Conservation (phyloP, 768 basidiomycete genomes). For the Sporobolomyces phaffii region DNA sequence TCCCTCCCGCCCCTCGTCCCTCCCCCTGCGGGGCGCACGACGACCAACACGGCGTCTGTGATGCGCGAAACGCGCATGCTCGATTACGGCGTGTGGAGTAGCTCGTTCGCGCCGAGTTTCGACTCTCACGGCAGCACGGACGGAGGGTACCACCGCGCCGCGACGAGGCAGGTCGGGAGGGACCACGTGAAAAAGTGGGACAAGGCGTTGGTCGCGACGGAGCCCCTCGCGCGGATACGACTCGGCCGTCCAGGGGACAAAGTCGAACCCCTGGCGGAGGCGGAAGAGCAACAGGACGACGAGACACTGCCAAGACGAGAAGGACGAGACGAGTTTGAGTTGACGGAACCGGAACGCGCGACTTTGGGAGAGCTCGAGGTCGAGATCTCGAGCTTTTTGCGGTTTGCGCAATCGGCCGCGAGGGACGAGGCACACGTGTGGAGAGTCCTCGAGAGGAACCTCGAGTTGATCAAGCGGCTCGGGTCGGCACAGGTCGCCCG, state of each 20-base stretch:
- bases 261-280: no score
- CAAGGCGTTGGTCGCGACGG: neutral
- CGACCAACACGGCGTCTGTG: neutral
- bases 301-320: no score
- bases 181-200: slow-evolving; percentile 3
- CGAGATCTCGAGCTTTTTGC: neutral
- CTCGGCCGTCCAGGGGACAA: neutral
- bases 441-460: neutral
- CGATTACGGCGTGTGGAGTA: neutral
- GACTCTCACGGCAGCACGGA: neutral
- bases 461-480: slow-evolving; percentile 1
- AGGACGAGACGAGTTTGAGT: neutral
- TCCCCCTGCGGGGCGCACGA: neutral
- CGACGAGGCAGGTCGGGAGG: neutral
- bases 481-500: slow-evolving; percentile 1
- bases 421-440: neutral
- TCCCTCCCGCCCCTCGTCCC: neutral
- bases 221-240: neutral
- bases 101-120: neutral
- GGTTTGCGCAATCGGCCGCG: neutral
- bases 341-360: neutral
- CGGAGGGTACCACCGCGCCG: neutral
- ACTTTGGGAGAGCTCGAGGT: neutral
- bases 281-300: no score
- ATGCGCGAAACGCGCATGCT: neutral